Percentiles rank a stretch among this genome's conserved stretches.
These are phyloP conservation scores for Gremmenia infestans DNA, from an alignment of 2,329 filamentous ascomycete species.

Conservation along the genomic window DNA sequence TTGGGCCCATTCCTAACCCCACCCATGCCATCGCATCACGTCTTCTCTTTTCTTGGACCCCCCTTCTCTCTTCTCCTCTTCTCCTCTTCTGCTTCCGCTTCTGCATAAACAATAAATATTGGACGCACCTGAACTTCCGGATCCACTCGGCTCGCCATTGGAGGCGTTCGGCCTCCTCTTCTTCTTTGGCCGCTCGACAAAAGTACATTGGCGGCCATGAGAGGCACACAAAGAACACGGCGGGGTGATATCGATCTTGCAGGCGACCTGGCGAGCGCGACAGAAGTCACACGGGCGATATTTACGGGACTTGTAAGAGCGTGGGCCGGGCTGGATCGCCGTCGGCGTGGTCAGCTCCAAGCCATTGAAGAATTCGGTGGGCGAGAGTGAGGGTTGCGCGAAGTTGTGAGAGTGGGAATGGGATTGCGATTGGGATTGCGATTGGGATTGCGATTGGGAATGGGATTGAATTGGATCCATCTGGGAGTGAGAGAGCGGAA, in stretches of 20 bases:
- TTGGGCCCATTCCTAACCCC: neutral
- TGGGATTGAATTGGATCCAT: neutral
- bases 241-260: conserved; percentile 37
- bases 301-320: conserved; percentile 30
- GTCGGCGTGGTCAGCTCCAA: conserved; percentile 18
- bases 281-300: conserved; percentile 43
- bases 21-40: neutral
- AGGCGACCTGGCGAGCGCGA: conserved; percentile 40
- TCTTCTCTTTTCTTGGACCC: too few species aligned
- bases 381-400: conserved; percentile 21
- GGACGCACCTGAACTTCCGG: conserved; percentile 1
- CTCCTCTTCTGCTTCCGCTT: neutral
- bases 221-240: conserved; percentile 40
- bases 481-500: too few species aligned
- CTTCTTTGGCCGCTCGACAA: conserved; percentile 36
- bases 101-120: too few species aligned
- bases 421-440: neutral
- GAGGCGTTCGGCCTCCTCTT: conserved; percentile 27
- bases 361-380: conserved; percentile 27
- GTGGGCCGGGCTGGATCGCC: conserved; percentile 26
- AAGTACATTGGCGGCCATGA: conserved; percentile 40
- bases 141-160: conserved; percentile 21
- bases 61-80: neutral
- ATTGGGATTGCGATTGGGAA: neutral
- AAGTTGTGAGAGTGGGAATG: conserved; percentile 12